phyloP scores from a whole-genome alignment of 208 protist species.

The Leishmania arabica region DNA sequence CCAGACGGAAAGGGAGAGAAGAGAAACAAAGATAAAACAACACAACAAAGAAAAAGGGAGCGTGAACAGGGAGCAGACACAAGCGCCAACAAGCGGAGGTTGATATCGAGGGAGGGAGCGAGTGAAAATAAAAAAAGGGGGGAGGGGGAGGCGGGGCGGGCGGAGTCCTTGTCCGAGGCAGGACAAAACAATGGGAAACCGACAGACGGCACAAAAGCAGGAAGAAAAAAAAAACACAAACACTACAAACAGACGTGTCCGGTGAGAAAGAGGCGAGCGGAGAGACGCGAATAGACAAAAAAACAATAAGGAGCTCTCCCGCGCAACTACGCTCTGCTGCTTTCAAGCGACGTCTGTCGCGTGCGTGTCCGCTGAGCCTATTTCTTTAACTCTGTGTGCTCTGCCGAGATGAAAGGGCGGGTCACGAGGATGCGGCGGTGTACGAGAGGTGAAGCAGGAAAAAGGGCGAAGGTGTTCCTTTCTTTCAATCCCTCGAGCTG shows the following conservation, averaged over 20 bases:
- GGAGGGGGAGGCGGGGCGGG: too few relatives aligned
- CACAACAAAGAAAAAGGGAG: background rate
- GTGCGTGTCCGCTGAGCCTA: background rate
- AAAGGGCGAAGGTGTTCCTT: background rate
- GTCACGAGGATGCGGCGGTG: background rate
- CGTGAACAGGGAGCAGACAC: background rate
- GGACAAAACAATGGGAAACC: background rate
- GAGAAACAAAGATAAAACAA: conserved; percentile 8
- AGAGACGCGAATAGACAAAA: conserved; percentile 7
- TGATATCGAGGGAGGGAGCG: background rate
- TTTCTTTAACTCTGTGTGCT: background rate
- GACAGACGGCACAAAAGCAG: background rate
- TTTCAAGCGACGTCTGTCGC: background rate
- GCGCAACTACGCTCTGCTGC: background rate
- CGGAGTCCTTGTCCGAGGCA: background rate
- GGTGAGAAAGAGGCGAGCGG: background rate
- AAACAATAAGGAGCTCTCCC: background rate
- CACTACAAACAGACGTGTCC: background rate
- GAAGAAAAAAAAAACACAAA: background rate
- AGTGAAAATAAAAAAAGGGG: background rate
- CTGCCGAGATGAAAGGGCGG: background rate
- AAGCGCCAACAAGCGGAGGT: background rate
- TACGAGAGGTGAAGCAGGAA: background rate
- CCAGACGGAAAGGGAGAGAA: background rate
- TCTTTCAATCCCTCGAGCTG: background rate